Evolutionary conservation across 306 rosid species (phyloP).

Genomic region (Herpetospermum pedunculosum): DNA sequence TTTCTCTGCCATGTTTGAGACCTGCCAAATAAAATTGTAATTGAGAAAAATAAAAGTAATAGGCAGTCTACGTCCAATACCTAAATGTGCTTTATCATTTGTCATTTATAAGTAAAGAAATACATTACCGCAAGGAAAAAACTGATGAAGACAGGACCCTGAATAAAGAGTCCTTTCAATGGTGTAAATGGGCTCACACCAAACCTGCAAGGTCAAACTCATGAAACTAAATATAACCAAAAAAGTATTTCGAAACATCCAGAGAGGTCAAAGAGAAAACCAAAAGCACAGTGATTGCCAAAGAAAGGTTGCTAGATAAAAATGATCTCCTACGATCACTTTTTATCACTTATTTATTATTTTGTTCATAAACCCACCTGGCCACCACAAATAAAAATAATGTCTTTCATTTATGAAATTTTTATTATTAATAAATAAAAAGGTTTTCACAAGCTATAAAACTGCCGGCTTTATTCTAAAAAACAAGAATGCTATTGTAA

Average conservation of each 20-base stretch:
- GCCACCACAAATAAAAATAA: background rate
- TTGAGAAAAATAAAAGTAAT: slow-evolving; percentile 11
- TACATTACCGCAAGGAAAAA: slow-evolving; percentile 83
- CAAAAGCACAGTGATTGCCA: slow-evolving; percentile 13
- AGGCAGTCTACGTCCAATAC: background rate
- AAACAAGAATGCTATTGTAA: background rate
- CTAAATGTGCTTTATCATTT: slow-evolving; percentile 6
- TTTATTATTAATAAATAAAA: background rate
- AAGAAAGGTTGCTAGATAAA: slow-evolving; percentile 4
- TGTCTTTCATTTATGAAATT: background rate
- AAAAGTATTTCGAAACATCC: background rate
- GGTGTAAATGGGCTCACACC: slow-evolving; percentile 79
- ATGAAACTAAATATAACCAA: background rate
- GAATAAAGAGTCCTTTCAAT: slow-evolving; percentile 64
- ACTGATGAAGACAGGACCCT: slow-evolving; percentile 72
- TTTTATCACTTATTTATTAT: no score
- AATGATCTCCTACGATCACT: background rate
- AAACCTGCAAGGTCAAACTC: slow-evolving; percentile 40
- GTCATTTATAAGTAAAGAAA: slow-evolving; percentile 10
- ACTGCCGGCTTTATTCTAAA: background rate
- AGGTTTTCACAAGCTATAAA: background rate
- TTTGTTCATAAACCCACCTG: background rate
- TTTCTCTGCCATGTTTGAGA: slow-evolving; percentile 79
- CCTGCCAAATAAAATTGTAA: slow-evolving; percentile 38
- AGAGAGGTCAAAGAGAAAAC: background rate